Conservation (phyloP, 495 filamentous ascomycete genomes). For the Pyrenopolyporus hunteri region DNA sequence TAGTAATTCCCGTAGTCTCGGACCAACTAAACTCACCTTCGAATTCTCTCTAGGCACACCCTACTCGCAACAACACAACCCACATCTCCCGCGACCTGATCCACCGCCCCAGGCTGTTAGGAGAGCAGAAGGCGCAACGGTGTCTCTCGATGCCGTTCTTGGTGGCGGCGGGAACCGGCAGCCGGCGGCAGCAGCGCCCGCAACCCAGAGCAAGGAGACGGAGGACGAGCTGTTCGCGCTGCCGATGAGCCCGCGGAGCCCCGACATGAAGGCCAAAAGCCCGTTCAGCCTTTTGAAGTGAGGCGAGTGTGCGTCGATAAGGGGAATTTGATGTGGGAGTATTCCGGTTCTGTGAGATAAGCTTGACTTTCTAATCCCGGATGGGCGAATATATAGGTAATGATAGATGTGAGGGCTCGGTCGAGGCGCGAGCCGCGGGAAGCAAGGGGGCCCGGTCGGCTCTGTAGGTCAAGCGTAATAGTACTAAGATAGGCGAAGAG, state of each 20-base stretch:
- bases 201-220: slow-evolving; percentile 49
- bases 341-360: neutral
- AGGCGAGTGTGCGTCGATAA: slow-evolving; percentile 7
- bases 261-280: slow-evolving; percentile 72
- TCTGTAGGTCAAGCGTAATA: too few species aligned
- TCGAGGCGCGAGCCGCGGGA: too few species aligned
- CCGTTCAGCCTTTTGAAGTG: slow-evolving; percentile 64
- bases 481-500: too few species aligned
- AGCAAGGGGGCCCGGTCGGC: too few species aligned
- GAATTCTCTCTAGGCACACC: slow-evolving; percentile 6
- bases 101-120: slow-evolving; percentile 63
- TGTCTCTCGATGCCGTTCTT: slow-evolving; percentile 56
- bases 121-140: slow-evolving; percentile 40
- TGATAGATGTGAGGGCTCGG: too few species aligned
- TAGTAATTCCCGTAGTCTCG: neutral
- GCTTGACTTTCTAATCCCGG: neutral
- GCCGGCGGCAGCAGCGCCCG: slow-evolving; percentile 38
- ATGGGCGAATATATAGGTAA: too few species aligned
- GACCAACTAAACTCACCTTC: neutral
- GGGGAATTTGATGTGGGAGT: neutral
- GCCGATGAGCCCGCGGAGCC: slow-evolving; percentile 78
- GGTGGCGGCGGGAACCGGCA: slow-evolving; percentile 40
- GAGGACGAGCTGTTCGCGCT: slow-evolving; percentile 82
- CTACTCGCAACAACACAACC: slow-evolving; percentile 19
- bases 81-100: slow-evolving; percentile 8